A percentile compares a stretch with the other conserved stretches of the same genome.
Conservation (phyloP, 768 basidiomycete genomes). For the Suillus clintonianus region DNA sequence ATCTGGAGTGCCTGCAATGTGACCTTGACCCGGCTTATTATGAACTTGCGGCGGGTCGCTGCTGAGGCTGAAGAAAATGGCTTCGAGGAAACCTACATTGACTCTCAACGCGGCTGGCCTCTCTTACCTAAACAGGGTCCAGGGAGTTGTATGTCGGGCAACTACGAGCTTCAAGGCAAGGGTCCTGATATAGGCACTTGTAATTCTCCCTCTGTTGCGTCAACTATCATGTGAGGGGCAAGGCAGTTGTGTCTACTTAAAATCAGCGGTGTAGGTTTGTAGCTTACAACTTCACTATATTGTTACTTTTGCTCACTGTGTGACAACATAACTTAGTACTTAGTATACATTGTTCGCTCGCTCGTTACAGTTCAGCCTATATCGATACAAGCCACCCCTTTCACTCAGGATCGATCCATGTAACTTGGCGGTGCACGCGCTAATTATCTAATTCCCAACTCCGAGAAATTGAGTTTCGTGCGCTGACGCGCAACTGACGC, state of each 20-base stretch:
- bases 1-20: conserved; percentile 37
- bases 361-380: not conserved
- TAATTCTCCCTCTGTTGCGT: not conserved
- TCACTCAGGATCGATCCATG: too few species aligned
- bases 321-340: not conserved
- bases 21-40: conserved; percentile 33
- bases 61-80: not conserved
- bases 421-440: not conserved
- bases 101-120: not conserved
- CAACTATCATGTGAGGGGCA: not conserved
- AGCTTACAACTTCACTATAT: not conserved
- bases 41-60: conserved; percentile 31
- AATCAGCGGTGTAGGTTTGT: not conserved
- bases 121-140: conserved; percentile 4
- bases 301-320: not conserved
- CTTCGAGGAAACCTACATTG: not conserved
- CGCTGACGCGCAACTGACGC: too few species aligned
- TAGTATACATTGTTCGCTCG: not conserved
- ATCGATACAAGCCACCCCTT: not conserved
- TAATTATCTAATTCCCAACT: not conserved
- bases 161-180: conserved; percentile 7
- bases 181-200: not conserved
- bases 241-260: not conserved
- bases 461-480: not conserved
- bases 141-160: not conserved